phyloP scores from a whole-genome alignment of 345 rosid species.

The Melaleuca alternifolia region DNA sequence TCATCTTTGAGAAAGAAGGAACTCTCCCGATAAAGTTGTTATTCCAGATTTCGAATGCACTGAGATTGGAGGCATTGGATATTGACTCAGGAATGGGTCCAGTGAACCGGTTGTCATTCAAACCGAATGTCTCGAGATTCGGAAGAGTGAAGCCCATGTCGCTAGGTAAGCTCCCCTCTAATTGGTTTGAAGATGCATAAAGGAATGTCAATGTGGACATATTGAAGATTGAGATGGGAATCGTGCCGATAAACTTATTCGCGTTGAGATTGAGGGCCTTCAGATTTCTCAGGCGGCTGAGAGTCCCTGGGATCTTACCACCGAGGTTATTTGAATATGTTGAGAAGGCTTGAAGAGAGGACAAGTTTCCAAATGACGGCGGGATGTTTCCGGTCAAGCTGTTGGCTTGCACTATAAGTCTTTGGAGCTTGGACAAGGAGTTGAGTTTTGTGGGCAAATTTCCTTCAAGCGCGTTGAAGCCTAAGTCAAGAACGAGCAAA shows the following conservation, averaged over 20 bases:
- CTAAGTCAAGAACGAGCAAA: neutral
- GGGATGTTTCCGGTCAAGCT: constrained; percentile 1
- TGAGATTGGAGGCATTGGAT: neutral
- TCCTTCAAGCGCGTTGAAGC: neutral
- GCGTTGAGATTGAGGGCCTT: fast-evolving
- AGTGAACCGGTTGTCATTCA: neutral
- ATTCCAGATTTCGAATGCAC: fast-evolving
- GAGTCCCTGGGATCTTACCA: neutral
- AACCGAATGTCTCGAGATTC: too few relatives aligned
- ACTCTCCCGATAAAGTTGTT: neutral
- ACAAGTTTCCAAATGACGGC: constrained; percentile 1
- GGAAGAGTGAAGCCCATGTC: constrained; percentile 3
- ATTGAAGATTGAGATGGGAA: too few relatives aligned
- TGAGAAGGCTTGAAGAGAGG: neutral
- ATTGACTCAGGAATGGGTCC: neutral
- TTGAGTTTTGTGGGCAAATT: constrained; percentile 3
- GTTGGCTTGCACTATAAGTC: fast-evolving
- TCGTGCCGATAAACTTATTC: neutral
- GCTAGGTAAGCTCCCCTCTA: constrained; percentile 6
- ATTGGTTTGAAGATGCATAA: too few relatives aligned
- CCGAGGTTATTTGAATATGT: neutral
- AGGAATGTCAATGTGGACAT: too few relatives aligned
- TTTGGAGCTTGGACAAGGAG: neutral
- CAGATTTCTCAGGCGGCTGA: constrained; percentile 1
- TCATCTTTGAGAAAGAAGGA: neutral